A percentile compares a stretch with the other conserved stretches of the same genome.
Conservation (phyloP, 768 basidiomycete genomes). For the Dacryopinax primogenitus region DNA sequence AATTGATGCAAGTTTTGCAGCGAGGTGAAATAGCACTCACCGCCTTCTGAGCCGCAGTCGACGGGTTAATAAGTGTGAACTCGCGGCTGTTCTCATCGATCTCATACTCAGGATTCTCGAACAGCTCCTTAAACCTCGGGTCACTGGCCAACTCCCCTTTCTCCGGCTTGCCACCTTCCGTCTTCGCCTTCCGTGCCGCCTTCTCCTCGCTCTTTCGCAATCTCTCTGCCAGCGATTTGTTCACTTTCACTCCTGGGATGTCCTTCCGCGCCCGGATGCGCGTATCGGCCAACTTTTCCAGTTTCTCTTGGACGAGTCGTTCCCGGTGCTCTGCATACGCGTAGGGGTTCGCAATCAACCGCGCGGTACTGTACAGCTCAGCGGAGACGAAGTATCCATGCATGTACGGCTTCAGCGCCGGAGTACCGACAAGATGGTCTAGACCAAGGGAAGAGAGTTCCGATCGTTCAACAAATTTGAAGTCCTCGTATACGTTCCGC, state of each 20-base stretch:
- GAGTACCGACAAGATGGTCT: conserved; percentile 87
- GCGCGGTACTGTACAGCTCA: conserved; percentile 89
- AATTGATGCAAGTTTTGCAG: neutral
- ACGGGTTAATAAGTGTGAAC: conserved; percentile 87
- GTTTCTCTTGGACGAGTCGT: conserved; percentile 69
- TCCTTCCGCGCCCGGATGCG: conserved; percentile 73
- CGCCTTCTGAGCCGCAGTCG: conserved; percentile 38
- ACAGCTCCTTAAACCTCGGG: conserved; percentile 79
- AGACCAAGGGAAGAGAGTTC: conserved; percentile 83
- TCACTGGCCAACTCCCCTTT: conserved; percentile 57
- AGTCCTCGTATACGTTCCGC: conserved; percentile 81
- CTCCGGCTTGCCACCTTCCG: conserved; percentile 22
- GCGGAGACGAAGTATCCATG: conserved; percentile 97
- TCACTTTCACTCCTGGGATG: conserved; percentile 46
- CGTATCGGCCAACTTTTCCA: conserved; percentile 87
- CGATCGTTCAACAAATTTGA: conserved; percentile 83
- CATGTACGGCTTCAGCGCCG: conserved; percentile 97
- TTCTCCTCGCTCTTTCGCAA: conserved; percentile 41
- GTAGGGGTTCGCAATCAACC: conserved; percentile 91
- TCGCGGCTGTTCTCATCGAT: conserved; percentile 83
- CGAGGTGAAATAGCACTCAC: conserved; percentile 29
- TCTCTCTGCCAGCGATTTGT: conserved; percentile 78
- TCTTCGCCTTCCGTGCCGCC: conserved; percentile 29
- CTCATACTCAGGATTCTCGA: conserved; percentile 80
- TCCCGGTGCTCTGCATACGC: conserved; percentile 91